phyloP scores from a whole-genome alignment of 2,329 filamentous ascomycete species.

The Colletotrichum salicis region DNA sequence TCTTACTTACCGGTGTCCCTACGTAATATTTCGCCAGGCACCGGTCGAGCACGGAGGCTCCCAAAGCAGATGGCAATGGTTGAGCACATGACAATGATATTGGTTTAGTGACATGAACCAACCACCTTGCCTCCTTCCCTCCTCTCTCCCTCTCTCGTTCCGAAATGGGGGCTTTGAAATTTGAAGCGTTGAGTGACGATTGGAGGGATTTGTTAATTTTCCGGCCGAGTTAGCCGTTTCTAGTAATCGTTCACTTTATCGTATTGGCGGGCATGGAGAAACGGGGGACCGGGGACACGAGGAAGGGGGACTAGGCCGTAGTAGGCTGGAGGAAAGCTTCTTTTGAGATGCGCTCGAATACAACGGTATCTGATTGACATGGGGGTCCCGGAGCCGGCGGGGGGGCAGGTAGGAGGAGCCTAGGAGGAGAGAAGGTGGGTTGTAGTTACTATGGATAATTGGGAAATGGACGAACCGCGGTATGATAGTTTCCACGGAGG shows the following conservation, averaged over 20 bases:
- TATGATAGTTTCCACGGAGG: too few relatives aligned
- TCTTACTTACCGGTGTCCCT: neutral
- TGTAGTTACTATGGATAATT: neutral
- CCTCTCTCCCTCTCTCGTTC: neutral
- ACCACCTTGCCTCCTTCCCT: neutral
- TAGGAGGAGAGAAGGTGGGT: neutral
- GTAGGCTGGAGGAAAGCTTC: slow-evolving; percentile 15
- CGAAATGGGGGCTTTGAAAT: neutral
- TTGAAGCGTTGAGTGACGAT: slow-evolving; percentile 3
- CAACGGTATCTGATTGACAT: neutral
- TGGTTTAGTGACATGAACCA: neutral
- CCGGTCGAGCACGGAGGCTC: slow-evolving; percentile 7
- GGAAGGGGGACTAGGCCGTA: neutral
- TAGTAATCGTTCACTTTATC: neutral
- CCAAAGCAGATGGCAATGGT: slow-evolving; percentile 11
- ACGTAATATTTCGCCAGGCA: slow-evolving; percentile 6
- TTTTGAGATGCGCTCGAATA: neutral
- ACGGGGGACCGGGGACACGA: neutral
- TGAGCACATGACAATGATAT: slow-evolving; percentile 3
- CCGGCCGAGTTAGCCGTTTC: slow-evolving; percentile 9
- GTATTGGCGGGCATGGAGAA: neutral
- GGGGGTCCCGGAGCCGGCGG: slow-evolving; percentile 23
- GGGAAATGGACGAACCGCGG: neutral
- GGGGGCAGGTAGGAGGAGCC: neutral
- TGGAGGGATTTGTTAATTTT: slow-evolving; percentile 25